Percentiles rank a stretch among this genome's conserved stretches.
phyloP scores from a whole-genome alignment of 345 rosid species.

The Lumnitzera littorea region DNA sequence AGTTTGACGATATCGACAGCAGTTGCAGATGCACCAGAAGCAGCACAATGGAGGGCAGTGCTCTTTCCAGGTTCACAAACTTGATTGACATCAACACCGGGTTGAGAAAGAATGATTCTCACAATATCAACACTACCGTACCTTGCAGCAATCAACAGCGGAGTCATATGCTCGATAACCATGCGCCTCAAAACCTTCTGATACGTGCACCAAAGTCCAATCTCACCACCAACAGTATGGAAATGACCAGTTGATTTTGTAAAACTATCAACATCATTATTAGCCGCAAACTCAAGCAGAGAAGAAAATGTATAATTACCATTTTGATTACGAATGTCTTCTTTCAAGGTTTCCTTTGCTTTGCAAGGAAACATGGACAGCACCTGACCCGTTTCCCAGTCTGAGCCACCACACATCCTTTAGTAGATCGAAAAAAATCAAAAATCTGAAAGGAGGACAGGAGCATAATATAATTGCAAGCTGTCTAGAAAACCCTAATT shows the following conservation, averaged over 20 bases:
- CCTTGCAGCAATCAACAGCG: conserved; percentile 89
- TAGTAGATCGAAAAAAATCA: no score
- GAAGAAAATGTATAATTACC: no score
- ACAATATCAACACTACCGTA: conserved; percentile 78
- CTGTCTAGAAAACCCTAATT: no score
- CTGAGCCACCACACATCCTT: no score
- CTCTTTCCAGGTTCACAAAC: conserved; percentile 55
- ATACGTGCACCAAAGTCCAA: conserved; percentile 86
- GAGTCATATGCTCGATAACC: conserved; percentile 75
- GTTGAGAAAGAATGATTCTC: conserved; percentile 54
- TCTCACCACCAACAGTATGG: conserved; percentile 55
- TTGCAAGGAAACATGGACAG: no score
- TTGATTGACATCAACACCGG: conserved; percentile 68
- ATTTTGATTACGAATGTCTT: no score
- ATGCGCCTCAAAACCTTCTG: conserved; percentile 73
- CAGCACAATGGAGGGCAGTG: conserved; percentile 95
- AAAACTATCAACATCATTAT: conserved; percentile 63
- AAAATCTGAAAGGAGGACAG: no score
- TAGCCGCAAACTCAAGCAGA: conserved; percentile 90
- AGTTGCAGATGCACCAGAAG: conserved; percentile 76
- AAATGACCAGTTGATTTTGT: conserved; percentile 45
- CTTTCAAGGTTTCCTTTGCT: no score
- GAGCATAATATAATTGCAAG: no score
- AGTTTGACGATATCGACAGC: conserved; percentile 67
- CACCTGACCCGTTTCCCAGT: no score